Evolutionary conservation across 2,329 filamentous ascomycete species (phyloP), one percentile per base, ranked within the genome.

Genomic region (Botrytis elliptica): DNA sequence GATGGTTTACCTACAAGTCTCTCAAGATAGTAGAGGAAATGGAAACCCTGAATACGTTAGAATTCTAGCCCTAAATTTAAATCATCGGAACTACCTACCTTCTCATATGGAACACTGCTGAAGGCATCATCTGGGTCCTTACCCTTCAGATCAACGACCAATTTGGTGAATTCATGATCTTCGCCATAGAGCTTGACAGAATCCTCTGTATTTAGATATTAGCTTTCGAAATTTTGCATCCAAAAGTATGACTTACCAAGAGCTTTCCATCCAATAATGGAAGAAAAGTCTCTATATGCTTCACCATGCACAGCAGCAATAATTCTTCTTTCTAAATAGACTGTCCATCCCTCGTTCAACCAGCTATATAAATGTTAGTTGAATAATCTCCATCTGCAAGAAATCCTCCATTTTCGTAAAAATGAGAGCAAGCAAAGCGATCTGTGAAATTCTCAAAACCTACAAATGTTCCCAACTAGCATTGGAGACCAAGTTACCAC

Each of bases 71-170:
- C 18, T n/a, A 36, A 3, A 18, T 10, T 20, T 8, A 7, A 2
- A 29, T 18, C 10, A 46, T 55, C 5, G 4, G 12, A 29, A 25
- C 3, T 25, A 40, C 10, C 64, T n/a, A 79, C 79, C 74, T 99
- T 98, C 82, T 98, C 95, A 80, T 99, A 99, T 0, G 96, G 94
- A 49, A 98, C 87, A 40, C 90, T 92, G 77, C 93, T 97, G 84
- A 98, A 99, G 1, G 95, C 93, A 82, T 99, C 96, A 82, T 98
- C 96, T 0, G 96, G 96, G 79, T 98, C 95, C 77, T 96, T 91
- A 74, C 93, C 94, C 81, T 95, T 93, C 76, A 98, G 91, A 81
- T 93, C 91, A 75, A 95, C 88, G 77, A 97, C 90, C 71, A 99
- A 88, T 82, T 97, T 97, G 12, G 96, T 99, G 84, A 96, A 98